Base-by-base conservation (phyloP, 2,329 filamentous ascomycete genomes). In the Neopestalotiopsis clavispora region DNA sequence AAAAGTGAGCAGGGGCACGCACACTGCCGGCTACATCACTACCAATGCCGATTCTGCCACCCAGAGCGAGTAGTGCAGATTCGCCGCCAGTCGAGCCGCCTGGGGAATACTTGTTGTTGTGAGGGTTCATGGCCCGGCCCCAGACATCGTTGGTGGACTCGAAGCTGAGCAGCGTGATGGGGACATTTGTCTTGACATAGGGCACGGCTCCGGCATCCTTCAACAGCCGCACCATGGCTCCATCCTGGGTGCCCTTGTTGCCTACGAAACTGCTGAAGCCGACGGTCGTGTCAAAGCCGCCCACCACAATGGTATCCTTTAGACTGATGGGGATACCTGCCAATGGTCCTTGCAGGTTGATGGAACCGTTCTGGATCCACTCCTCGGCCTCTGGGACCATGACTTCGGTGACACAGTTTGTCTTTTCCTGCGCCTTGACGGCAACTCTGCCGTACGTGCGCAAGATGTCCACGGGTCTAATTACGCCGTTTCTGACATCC, bases 11-110 rank as follows among this genome's bases (percentile, higher is more conserved):
- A 0, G 95, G 95, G 1, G 89, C 91, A 66, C 95, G 88, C 4
- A 98, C 94, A 17, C 93, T 96, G 38, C 95, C 95, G 14, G 94
- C 95, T 17, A 98, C 94, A 79, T 97, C 95, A 62, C 92, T 95
- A 10, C 95, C 95, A 72, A 98, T 92, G 56, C 95, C 95, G 70
- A 98, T 97, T 52, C 94, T 87, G 60, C 94, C 94, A 49, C 92
- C 92, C 62, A 94, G 87, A 1, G 95, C 95, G 4, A 98, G 84
- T 3, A 98, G 83, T 0, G 95, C 94, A 4, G 88, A 88, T 80
- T 98, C 95, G 71, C 93, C 94, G 57, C 93, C 94, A 82, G 94
- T 97, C 1, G 93, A 96, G 20, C 95, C 95, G 28, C 95, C 95
- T 0, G 95, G 94, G 0, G 93, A 94, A 82, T 97, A 97, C 52